phyloP scores from a whole-genome alignment of 768 basidiomycete species.

The Tylopilus sp. region DNA sequence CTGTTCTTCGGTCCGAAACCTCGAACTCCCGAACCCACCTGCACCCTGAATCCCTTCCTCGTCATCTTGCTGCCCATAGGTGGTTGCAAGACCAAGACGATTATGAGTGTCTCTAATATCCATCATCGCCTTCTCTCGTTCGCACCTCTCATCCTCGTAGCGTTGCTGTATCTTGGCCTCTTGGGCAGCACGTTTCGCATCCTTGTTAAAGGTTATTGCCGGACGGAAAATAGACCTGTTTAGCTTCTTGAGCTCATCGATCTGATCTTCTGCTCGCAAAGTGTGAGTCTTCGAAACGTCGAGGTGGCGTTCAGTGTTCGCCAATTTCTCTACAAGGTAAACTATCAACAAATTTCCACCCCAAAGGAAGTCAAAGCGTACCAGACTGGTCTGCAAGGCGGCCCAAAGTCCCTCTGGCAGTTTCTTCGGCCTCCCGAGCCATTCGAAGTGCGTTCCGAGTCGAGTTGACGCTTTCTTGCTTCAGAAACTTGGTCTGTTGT shows the following conservation, averaged over 20 bases:
- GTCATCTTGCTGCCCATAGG: slow-evolving; percentile 52
- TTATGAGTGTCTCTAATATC: slow-evolving; percentile 87
- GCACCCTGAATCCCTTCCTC: slow-evolving; percentile 37
- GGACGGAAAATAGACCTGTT: slow-evolving; percentile 95
- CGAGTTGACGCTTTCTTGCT: slow-evolving; percentile 88
- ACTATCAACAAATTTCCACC: background rate
- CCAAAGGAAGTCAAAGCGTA: slow-evolving; percentile 34
- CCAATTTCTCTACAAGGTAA: slow-evolving; percentile 63
- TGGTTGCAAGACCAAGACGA: slow-evolving; percentile 71
- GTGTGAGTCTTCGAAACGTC: slow-evolving; percentile 90
- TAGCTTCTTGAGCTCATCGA: slow-evolving; percentile 89
- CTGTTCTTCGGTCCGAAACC: slow-evolving; percentile 49
- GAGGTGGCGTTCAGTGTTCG: slow-evolving; percentile 92
- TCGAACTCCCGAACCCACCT: slow-evolving; percentile 37
- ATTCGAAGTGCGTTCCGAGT: slow-evolving; percentile 90
- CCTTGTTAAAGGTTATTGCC: slow-evolving; percentile 90
- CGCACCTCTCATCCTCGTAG: slow-evolving; percentile 81
- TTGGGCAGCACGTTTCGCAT: slow-evolving; percentile 81
- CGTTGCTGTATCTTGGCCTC: slow-evolving; percentile 81
- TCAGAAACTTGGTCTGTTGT: slow-evolving; percentile 80
- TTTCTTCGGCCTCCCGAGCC: slow-evolving; percentile 96
- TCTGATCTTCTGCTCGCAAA: slow-evolving; percentile 85
- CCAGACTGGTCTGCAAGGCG: slow-evolving; percentile 93
- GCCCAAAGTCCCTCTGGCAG: slow-evolving; percentile 77
- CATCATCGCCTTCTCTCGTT: slow-evolving; percentile 80